Evolutionary conservation across 2,329 filamentous ascomycete species (phyloP), one percentile per base, ranked within the genome.

Genomic region (Colletotrichum navitas): DNA sequence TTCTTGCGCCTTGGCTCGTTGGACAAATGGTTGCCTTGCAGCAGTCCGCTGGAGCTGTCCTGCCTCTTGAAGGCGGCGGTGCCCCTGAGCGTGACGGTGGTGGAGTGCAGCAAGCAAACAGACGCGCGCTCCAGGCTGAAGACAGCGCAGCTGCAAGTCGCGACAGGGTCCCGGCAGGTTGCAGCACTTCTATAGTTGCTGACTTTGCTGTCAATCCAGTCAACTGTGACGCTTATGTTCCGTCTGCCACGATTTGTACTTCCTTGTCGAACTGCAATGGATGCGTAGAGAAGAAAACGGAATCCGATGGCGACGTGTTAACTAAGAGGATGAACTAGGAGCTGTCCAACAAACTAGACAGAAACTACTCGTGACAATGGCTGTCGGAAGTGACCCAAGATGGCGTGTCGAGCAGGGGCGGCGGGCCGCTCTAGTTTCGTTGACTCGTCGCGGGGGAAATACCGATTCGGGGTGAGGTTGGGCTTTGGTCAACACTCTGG

Each of bases 81-180:
- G 43, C 59, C 59, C 58, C 32, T 47, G 29, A 41, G 14, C 14
- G 29, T 41, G 41, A 43, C 34, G 47, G 52, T 69, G 66, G 62
- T 66, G 52, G 66, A 51, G 45, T 59, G 63, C 54, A 39, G 66
- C 62, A 66, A 65, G 52, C 26, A 52, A 47, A 64, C 61, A 69
- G 61, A 52, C 61, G 61, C 61, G 66, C 52, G 61, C 43, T 66
- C 61, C 18, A 59, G 43, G 64, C 52, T n/a, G 54, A 43, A 69
- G 66, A 52, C 36, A 58, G 59, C 52, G 49, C 41, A 32, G 49
- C 63, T 71, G 68, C 68, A 58, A 51, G 63, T 24, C 29, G 18
- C 45, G 59, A 68, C 63, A 58, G 68, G 68, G 68, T 61, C 24
- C 55, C 63, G 21, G 26, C 43, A 34, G 63, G 52, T 36, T 36